Base-by-base conservation (phyloP, 352 stramenopile genomes). In the Pythium aristosporum region DNA sequence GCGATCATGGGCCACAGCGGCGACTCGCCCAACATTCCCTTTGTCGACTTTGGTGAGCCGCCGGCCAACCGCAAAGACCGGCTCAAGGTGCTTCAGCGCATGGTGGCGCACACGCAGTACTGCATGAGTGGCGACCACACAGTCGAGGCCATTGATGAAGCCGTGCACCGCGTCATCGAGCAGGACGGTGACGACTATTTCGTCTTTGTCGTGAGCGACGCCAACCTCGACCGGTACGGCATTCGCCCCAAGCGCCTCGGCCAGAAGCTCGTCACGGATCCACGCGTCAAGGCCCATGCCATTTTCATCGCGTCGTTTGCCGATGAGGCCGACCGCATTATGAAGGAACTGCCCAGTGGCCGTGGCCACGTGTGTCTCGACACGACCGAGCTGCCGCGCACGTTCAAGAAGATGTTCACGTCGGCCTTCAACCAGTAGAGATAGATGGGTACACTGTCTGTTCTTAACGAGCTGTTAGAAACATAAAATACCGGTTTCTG, bases 61-160 rank as follows among this genome's bases (percentile, higher is more conserved):
- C 85, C 91, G 1, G 74, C 68, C 20, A 86, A 97, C 61, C 86
- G 95, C 66, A 96, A 94, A 28, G 88, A 94, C 61, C 80, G 93
- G 13, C 77, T 99, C 47, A 88, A 85, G 70, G 73, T 99, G 20
- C 71, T 99, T 18, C 80, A 98, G 66, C 78, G 79, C 12, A 98
- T 99, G 85, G 82, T 97, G 16, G 95, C 94, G 21, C 95, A 99
- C 66, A 92, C 91, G 32, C 94, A 98, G 72, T 98, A 97, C 76
- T 98, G 89, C 51, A 86, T 82, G 50, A 95, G 85, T 32, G 95
- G 96, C 23, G 96, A 99, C 65, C 87, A 97, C 67, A 99, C 96
- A 0, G 76, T 99, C 20, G 89, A 98, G 61, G 94, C 94, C 12
- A 96, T 98, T 13, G 76, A 89, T 47, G 64, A 76, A 36, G 95